A percentile compares a stretch with the other conserved stretches of the same genome.
Evolutionary conservation across 2,329 filamentous ascomycete genomes (phyloP).

Genomic region (Thyridium curvatum): DNA sequence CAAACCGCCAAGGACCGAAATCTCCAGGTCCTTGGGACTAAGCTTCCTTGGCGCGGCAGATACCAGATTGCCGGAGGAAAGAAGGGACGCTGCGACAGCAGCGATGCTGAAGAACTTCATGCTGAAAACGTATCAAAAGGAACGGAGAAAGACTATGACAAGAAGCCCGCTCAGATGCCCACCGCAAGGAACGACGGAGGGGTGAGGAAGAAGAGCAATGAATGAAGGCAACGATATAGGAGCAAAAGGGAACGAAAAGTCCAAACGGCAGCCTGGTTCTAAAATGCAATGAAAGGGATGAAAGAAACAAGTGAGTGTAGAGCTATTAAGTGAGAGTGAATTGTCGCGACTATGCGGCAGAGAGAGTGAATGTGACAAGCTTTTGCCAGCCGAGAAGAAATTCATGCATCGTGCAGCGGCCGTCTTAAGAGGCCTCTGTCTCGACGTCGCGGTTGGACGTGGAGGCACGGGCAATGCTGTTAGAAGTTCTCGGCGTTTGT

Average conservation of each 20-base stretch:
- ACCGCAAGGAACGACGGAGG: too few species aligned
- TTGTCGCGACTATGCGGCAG: constrained; percentile 1
- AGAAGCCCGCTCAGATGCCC: too few species aligned
- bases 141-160: too few species aligned
- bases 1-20: constrained; percentile 15
- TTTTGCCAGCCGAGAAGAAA: constrained; percentile 4
- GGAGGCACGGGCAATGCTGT: too few species aligned
- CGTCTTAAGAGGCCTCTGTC: too few species aligned
- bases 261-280: too few species aligned
- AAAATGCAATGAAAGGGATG: background rate
- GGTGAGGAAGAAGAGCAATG: too few species aligned
- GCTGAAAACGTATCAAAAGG: background rate
- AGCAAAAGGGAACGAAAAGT: too few species aligned
- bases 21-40: constrained; percentile 17
- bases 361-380: constrained; percentile 7
- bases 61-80: constrained; percentile 18
- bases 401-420: too few species aligned
- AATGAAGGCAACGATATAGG: too few species aligned
- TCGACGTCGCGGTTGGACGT: too few species aligned
- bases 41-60: constrained; percentile 21
- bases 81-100: constrained; percentile 5
- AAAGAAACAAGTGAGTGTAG: background rate
- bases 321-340: background rate
- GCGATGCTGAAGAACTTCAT: background rate
- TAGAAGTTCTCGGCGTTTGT: too few species aligned